Evolutionary conservation across 306 rosid species (phyloP).

Genomic region (Cercis canadensis): DNA sequence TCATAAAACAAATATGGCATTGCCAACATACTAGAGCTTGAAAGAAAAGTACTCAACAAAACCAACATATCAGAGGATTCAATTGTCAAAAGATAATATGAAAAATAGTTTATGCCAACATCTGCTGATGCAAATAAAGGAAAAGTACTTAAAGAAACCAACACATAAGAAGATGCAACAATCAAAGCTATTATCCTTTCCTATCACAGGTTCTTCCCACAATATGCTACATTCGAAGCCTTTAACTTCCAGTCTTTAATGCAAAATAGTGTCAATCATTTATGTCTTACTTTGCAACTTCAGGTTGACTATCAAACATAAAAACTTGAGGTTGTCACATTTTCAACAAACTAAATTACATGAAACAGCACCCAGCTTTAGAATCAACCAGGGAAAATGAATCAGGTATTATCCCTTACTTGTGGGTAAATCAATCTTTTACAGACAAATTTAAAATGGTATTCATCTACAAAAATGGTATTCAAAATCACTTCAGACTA

Average conservation of each 20-base stretch:
- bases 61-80: no score
- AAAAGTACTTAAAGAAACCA: no score
- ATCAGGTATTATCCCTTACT: no score
- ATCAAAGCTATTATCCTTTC: background rate
- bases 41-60: no score
- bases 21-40: slow-evolving; percentile 9
- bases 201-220: background rate
- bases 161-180: no score
- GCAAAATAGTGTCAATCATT: background rate
- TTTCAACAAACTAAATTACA: background rate
- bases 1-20: slow-evolving; percentile 7
- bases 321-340: background rate
- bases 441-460: no score
- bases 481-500: no score
- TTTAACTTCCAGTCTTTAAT: background rate
- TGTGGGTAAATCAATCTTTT: no score
- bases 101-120: slow-evolving; percentile 11
- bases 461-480: no score
- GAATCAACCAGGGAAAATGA: no score
- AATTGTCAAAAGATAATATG: background rate
- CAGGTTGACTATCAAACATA: background rate
- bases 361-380: no score
- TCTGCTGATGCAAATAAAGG: no score
- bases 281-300: background rate
- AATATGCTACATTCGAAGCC: background rate